Conservation (phyloP, 208 protist species). For the Acanthamoeba lugdunensis region DNA sequence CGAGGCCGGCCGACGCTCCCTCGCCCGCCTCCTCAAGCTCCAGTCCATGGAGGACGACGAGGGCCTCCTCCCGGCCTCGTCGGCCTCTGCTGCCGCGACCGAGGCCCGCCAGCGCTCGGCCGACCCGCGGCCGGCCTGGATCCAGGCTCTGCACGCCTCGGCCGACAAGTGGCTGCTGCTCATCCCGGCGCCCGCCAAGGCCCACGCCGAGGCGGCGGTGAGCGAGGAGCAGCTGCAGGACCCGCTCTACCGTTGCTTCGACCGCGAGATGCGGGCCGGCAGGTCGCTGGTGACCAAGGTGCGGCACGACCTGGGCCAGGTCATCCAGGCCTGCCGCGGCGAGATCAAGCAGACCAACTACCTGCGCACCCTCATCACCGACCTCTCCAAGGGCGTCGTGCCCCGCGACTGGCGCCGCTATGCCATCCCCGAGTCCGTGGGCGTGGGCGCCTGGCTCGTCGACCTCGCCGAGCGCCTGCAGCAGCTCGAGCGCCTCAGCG, state of each 20-base stretch:
- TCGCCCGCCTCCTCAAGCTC: conserved; percentile 64
- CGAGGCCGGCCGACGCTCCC: background rate
- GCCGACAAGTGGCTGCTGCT: conserved; percentile 79
- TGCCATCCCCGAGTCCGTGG: conserved; percentile 87
- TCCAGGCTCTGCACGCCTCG: conserved; percentile 49
- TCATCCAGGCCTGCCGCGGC: conserved; percentile 88
- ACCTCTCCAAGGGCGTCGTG: conserved; percentile 89
- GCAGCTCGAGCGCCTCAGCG: conserved; percentile 76
- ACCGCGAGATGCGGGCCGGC: conserved; percentile 90
- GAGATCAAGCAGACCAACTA: conserved; percentile 91
- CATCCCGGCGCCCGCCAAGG: conserved; percentile 66
- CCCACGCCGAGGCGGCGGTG: background rate
- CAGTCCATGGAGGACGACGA: conserved; percentile 76
- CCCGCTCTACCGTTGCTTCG: conserved; percentile 92
- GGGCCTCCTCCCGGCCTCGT: conserved; percentile 12
- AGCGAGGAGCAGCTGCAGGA: conserved; percentile 78
- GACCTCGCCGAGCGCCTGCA: conserved; percentile 87
- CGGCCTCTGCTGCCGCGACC: background rate
- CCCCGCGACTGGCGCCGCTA: conserved; percentile 90
- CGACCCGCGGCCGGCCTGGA: conserved; percentile 71
- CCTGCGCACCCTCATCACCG: conserved; percentile 89
- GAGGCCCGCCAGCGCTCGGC: background rate
- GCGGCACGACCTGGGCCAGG: conserved; percentile 86
- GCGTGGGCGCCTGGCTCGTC: conserved; percentile 86
- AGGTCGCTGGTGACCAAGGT: conserved; percentile 88